Conservation (phyloP, 2,329 filamentous ascomycete genomes). For the Graphiopsis chlorocephala region DNA sequence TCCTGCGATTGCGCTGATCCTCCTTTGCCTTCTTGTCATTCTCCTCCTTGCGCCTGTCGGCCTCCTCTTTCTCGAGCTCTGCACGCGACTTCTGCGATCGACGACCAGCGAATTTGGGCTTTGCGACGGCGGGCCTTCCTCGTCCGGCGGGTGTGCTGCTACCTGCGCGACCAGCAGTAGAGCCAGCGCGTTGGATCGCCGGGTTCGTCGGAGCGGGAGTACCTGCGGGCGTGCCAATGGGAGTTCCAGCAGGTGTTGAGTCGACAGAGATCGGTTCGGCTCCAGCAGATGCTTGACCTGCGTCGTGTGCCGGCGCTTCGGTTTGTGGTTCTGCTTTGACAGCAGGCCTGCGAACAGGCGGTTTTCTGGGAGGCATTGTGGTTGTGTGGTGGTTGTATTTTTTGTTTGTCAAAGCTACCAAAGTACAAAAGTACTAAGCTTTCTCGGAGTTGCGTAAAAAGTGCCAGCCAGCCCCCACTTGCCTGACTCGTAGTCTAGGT, state of each 20-base stretch:
- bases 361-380: slow-evolving; percentile 12
- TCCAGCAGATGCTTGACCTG: slow-evolving; percentile 6
- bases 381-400: neutral
- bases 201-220: slow-evolving; percentile 6
- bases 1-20: slow-evolving; percentile 26
- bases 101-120: slow-evolving; percentile 44
- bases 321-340: slow-evolving; percentile 6
- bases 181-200: neutral
- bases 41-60: slow-evolving; percentile 39
- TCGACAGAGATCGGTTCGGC: slow-evolving; percentile 7
- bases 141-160: slow-evolving; percentile 13
- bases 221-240: slow-evolving; percentile 7
- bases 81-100: slow-evolving; percentile 46
- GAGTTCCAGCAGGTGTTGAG: slow-evolving; percentile 10
- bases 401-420: neutral
- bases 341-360: slow-evolving; percentile 1
- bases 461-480: too few relatives aligned
- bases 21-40: slow-evolving; percentile 34
- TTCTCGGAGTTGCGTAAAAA: neutral
- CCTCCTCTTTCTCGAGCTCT: slow-evolving; percentile 40
- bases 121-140: slow-evolving; percentile 23
- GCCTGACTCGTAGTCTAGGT: neutral
- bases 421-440: neutral
- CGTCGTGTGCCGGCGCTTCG: neutral
- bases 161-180: neutral